Evolutionary conservation across 768 basidiomycete genomes (phyloP).

Genomic region (Rhodotorula taiwanensis): DNA sequence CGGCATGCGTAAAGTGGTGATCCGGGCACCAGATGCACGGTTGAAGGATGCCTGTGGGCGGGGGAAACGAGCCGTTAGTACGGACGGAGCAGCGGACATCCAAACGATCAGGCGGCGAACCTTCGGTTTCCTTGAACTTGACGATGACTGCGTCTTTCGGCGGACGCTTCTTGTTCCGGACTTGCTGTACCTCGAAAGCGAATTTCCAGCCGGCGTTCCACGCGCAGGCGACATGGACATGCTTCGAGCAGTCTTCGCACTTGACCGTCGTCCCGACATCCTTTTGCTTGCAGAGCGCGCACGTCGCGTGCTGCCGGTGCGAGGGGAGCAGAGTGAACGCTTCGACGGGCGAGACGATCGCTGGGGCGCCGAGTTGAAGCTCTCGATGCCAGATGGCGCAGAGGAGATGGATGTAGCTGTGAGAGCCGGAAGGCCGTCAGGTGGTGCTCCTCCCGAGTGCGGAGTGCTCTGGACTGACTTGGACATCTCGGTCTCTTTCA

Average conservation of each 20-base stretch:
- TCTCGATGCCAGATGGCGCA: constrained; percentile 85
- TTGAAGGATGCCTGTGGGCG: constrained; percentile 68
- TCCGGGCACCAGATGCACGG: constrained; percentile 71
- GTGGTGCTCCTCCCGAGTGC: too few relatives aligned
- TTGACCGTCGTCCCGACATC: constrained; percentile 69
- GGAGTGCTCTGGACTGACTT: constrained; percentile 17
- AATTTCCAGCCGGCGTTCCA: constrained; percentile 77
- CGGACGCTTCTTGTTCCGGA: constrained; percentile 46
- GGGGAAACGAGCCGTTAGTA: constrained; percentile 50
- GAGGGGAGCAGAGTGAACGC: constrained; percentile 65
- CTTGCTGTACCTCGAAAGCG: constrained; percentile 85
- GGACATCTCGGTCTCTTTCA: constrained; percentile 37
- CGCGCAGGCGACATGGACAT: constrained; percentile 84
- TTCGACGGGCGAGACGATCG: constrained; percentile 69
- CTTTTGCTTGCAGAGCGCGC: constrained; percentile 62
- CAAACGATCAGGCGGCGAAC: constrained; percentile 1
- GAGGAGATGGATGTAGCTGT: constrained; percentile 60
- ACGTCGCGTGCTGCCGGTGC: constrained; percentile 49
- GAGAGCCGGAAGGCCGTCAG: background rate
- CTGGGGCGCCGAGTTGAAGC: constrained; percentile 69
- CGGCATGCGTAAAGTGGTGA: constrained; percentile 55
- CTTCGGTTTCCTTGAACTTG: constrained; percentile 29
- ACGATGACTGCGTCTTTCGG: constrained; percentile 15
- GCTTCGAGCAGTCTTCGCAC: constrained; percentile 71
- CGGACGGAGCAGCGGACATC: background rate